Evolutionary conservation across 2,329 filamentous ascomycete genomes (phyloP).

Genomic region (Phaeoacremonium minimum): DNA sequence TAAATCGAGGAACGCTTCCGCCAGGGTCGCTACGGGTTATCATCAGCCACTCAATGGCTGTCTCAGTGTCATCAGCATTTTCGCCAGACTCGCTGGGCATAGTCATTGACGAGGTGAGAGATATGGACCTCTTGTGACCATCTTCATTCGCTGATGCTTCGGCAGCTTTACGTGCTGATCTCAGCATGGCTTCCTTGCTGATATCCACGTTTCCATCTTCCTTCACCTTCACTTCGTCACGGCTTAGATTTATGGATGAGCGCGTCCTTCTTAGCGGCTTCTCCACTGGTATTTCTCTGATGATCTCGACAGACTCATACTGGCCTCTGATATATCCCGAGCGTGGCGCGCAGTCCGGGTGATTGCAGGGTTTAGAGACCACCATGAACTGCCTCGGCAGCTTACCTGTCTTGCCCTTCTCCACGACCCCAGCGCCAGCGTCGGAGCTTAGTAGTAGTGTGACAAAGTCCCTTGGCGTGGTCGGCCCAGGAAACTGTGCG

Average conservation of each 20-base stretch:
- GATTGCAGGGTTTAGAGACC: conserved; percentile 77
- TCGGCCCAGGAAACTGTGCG: conserved; percentile 86
- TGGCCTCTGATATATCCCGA: conserved; percentile 75
- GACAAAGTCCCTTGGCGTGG: conserved; percentile 83
- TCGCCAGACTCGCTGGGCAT: conserved; percentile 2
- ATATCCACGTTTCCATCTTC: conserved; percentile 19
- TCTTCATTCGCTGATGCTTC: conserved; percentile 23
- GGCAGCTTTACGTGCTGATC: conserved; percentile 25
- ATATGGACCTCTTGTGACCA: conserved; percentile 11
- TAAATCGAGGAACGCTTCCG: conserved; percentile 80
- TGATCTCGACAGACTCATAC: conserved; percentile 90
- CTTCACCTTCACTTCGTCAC: conserved; percentile 22
- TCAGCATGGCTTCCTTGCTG: conserved; percentile 35
- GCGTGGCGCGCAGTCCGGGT: conserved; percentile 67
- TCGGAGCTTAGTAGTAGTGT: conserved; percentile 62
- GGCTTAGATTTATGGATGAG: conserved; percentile 38
- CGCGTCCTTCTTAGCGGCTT: conserved; percentile 33
- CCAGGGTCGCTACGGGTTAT: conserved; percentile 85
- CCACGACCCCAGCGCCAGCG: conserved; percentile 3
- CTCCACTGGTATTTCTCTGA: conserved; percentile 70
- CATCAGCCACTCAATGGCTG: conserved; percentile 82
- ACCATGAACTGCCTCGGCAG: conserved; percentile 74
- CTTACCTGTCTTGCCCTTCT: conserved; percentile 29
- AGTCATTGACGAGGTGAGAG: no score
- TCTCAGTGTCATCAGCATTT: conserved; percentile 22